phyloP scores from a whole-genome alignment of 2,329 filamentous ascomycete species.

The Alternaria postmessia region DNA sequence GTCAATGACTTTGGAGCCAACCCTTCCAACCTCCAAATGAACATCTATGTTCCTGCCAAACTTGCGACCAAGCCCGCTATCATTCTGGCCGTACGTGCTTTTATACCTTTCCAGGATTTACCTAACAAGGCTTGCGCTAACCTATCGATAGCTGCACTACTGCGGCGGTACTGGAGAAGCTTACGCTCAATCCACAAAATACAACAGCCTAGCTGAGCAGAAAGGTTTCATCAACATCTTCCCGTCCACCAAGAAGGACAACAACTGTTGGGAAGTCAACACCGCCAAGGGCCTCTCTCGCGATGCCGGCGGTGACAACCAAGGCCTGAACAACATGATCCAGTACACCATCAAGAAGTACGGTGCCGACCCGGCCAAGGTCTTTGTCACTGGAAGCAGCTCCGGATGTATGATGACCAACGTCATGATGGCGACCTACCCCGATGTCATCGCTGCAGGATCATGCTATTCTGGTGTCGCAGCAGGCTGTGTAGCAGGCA shows the following conservation, averaged over 20 bases:
- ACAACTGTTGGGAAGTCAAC: conserved; percentile 67
- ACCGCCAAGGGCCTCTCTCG: conserved; percentile 62
- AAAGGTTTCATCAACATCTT: conserved; percentile 69
- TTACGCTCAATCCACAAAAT: conserved; percentile 28
- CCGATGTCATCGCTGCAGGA: conserved; percentile 36
- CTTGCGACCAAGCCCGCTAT: conserved; percentile 59
- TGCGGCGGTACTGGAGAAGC: conserved; percentile 50
- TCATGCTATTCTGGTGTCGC: conserved; percentile 39
- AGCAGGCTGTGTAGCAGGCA: conserved; percentile 43
- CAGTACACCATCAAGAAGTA: conserved; percentile 62
- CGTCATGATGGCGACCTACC: conserved; percentile 40
- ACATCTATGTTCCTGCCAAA: conserved; percentile 58
- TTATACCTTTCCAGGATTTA: background rate
- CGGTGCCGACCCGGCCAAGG: conserved; percentile 58
- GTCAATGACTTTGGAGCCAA: conserved; percentile 54
- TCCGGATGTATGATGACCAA: conserved; percentile 47
- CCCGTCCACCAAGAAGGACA: conserved; percentile 60
- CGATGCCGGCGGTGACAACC: conserved; percentile 64
- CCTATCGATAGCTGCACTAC: conserved; percentile 29
- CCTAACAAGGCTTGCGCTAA: background rate
- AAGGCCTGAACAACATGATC: conserved; percentile 67
- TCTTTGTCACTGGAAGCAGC: conserved; percentile 47
- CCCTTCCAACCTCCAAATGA: conserved; percentile 60
- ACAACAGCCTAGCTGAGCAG: conserved; percentile 56
- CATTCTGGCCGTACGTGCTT: conserved; percentile 62